These are phyloP conservation scores for Pachyrhizus erosus DNA, from an alignment of 306 rosid species.

Conservation along the genomic window DNA sequence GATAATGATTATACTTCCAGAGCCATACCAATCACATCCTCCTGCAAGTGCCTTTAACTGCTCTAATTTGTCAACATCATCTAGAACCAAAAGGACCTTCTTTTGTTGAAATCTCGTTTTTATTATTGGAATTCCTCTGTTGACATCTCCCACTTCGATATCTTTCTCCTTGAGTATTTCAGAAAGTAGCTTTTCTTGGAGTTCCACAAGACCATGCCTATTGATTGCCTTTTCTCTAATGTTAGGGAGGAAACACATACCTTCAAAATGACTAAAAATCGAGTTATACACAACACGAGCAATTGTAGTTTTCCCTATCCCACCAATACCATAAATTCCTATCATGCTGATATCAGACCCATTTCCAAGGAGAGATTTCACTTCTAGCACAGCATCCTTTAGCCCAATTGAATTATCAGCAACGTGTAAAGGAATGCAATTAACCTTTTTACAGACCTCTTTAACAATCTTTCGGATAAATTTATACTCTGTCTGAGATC, in stretches of 20 bases:
- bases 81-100: background rate
- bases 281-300: background rate
- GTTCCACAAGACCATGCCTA: background rate
- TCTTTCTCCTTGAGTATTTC: background rate
- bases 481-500: background rate
- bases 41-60: background rate
- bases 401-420: background rate
- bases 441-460: background rate
- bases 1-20: background rate
- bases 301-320: background rate
- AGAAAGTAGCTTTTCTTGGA: background rate
- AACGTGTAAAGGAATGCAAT: background rate
- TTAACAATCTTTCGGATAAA: background rate
- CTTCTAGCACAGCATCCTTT: background rate
- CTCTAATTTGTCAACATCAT: background rate
- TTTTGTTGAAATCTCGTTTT: background rate
- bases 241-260: background rate
- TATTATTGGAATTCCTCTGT: background rate
- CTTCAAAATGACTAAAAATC: background rate
- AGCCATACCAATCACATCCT: background rate
- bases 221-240: background rate
- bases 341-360: background rate
- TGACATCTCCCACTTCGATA: background rate
- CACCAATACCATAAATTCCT: background rate
- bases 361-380: background rate